A percentile compares a stretch with the other conserved stretches of the same genome.
Conservation (phyloP, 345 rosid species). For the Citrus medica region DNA sequence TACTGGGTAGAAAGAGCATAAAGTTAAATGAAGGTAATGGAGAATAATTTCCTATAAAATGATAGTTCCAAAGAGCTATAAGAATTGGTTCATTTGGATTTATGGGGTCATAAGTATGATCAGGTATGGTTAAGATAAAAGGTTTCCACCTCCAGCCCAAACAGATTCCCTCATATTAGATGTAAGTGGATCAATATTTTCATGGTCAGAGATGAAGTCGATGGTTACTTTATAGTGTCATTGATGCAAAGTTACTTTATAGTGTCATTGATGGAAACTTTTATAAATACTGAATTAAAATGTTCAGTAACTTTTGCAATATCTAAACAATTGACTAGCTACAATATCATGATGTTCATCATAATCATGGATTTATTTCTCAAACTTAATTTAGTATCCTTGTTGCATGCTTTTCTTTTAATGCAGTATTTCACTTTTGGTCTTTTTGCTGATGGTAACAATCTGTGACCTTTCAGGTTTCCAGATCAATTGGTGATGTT, state of each 20-base stretch:
- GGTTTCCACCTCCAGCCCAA: not conserved
- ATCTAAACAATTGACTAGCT: not conserved
- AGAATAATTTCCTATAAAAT: not conserved
- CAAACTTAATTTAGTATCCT: not conserved
- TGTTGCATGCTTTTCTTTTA: not conserved
- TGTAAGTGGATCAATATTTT: not conserved
- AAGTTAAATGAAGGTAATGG: not conserved
- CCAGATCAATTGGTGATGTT: slow-evolving; percentile 85
- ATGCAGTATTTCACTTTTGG: slow-evolving; percentile 7
- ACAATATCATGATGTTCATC: not conserved
- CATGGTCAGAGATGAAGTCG: not conserved
- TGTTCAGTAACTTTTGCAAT: not conserved
- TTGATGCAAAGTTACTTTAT: not conserved
- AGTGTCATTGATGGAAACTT: not conserved
- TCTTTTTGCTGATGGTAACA: slow-evolving; percentile 5
- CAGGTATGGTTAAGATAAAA: not conserved
- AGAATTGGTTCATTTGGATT: not conserved
- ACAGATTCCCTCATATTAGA: not conserved
- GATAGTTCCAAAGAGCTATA: not conserved
- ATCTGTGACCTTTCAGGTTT: slow-evolving; percentile 40
- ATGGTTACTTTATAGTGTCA: not conserved
- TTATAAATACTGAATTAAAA: not conserved
- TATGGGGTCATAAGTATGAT: too few species aligned
- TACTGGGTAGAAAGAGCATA: not conserved
- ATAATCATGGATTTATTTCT: not conserved